Evolutionary conservation across 2,329 filamentous ascomycete genomes (phyloP).

Genomic region (Xylaria sp.): DNA sequence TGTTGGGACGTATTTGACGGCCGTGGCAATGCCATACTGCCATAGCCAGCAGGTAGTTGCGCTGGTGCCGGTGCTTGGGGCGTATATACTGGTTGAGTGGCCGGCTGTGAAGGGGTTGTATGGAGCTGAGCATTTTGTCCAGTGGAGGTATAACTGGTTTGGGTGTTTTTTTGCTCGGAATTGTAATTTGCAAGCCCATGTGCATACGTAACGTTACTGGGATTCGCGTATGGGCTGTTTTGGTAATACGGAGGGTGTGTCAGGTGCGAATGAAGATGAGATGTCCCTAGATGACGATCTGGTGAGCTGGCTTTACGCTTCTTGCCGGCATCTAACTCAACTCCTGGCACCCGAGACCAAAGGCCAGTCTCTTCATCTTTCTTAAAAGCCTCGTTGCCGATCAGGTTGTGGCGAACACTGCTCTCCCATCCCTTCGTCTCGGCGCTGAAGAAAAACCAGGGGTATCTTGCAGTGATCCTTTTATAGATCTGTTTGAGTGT

Average conservation of each 20-base stretch:
- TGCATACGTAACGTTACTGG: constrained; percentile 30
- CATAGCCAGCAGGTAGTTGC: constrained; percentile 38
- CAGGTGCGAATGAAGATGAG: constrained; percentile 40
- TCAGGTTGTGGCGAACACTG: constrained; percentile 67
- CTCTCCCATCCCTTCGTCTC: constrained; percentile 71
- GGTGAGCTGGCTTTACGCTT: constrained; percentile 62
- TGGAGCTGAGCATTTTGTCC: constrained; percentile 33
- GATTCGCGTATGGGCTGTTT: constrained; percentile 37
- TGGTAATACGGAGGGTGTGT: constrained; percentile 40
- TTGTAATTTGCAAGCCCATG: constrained; percentile 34
- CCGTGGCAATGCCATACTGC: constrained; percentile 31
- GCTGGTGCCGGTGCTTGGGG: constrained; percentile 39
- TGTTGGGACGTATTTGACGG: constrained; percentile 37
- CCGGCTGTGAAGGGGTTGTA: constrained; percentile 32
- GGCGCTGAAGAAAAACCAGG: constrained; percentile 64
- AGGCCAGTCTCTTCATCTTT: constrained; percentile 62
- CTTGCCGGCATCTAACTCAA: constrained; percentile 65
- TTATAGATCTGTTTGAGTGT: constrained; percentile 69
- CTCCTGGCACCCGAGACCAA: constrained; percentile 63
- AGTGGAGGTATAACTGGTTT: constrained; percentile 31
- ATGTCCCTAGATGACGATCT: constrained; percentile 47
- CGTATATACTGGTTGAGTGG: constrained; percentile 35
- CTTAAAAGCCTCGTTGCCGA: constrained; percentile 65
- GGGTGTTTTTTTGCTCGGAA: constrained; percentile 33
- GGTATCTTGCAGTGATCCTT: constrained; percentile 62